Evolutionary conservation across 2,329 filamentous ascomycete species (phyloP).

Genomic region (Elsinoe necatrix): DNA sequence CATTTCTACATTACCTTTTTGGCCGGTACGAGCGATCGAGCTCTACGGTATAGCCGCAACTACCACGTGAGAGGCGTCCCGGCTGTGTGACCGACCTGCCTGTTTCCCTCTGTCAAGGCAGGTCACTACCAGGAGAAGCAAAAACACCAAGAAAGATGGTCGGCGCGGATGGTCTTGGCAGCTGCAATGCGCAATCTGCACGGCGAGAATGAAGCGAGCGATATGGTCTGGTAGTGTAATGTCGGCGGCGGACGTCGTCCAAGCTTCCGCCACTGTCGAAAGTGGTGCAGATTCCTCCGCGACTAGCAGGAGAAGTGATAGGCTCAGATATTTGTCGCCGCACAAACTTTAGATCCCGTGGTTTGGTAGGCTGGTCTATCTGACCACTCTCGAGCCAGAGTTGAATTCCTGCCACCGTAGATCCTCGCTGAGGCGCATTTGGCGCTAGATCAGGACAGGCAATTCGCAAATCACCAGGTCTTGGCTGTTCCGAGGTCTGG

Average conservation of each 20-base stretch:
- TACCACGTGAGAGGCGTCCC: neutral
- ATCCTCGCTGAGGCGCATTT: neutral
- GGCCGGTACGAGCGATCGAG: neutral
- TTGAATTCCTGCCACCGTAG: neutral
- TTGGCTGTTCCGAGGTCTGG: neutral
- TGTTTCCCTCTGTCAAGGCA: neutral
- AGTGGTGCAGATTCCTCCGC: slow-evolving; percentile 6
- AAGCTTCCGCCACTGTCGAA: neutral
- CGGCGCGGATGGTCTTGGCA: slow-evolving; percentile 3
- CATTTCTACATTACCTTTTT: neutral
- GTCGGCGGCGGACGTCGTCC: neutral
- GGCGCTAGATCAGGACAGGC: neutral
- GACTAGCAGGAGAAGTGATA: neutral
- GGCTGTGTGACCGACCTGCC: neutral
- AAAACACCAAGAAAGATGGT: slow-evolving; percentile 2
- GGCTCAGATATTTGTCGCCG: neutral
- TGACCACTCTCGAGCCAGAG: neutral
- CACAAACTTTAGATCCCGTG: neutral
- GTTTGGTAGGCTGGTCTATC: neutral
- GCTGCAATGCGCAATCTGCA: neutral
- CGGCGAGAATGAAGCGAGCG: neutral
- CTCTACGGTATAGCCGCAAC: neutral
- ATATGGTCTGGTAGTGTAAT: neutral
- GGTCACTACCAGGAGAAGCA: neutral
- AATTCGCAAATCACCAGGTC: neutral